Conservation (phyloP, 192 early-diverging fungal genomes). For the Umbelopsis sp. region DNA sequence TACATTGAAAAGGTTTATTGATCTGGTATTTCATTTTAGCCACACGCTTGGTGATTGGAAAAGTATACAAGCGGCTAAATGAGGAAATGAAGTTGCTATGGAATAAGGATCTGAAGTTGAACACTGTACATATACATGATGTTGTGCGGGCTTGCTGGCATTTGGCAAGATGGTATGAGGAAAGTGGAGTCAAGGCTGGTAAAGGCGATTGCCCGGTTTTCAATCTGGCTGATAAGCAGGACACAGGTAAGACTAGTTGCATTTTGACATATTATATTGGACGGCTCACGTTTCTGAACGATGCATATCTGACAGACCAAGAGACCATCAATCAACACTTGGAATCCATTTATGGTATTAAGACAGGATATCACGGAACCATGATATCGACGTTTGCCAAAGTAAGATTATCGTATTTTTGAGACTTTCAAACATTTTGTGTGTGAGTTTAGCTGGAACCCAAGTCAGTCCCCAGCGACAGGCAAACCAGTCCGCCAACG, state of each 20-base stretch:
- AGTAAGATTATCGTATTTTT: slow-evolving; percentile 44
- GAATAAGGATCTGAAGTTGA: slow-evolving; percentile 89
- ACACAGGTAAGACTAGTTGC: slow-evolving; percentile 68
- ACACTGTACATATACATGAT: slow-evolving; percentile 93
- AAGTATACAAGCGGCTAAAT: slow-evolving; percentile 78
- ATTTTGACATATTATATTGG: neutral
- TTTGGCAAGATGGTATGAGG: slow-evolving; percentile 55
- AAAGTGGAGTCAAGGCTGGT: slow-evolving; percentile 42
- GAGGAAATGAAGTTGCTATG: slow-evolving; percentile 95
- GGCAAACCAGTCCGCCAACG: no score
- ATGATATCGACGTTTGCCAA: slow-evolving; percentile 79
- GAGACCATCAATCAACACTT: slow-evolving; percentile 76
- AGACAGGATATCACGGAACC: slow-evolving; percentile 84
- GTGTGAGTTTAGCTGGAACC: slow-evolving; percentile 39
- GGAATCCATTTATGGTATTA: slow-evolving; percentile 73
- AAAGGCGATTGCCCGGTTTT: slow-evolving; percentile 59
- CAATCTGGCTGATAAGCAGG: slow-evolving; percentile 85
- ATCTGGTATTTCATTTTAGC: slow-evolving; percentile 49
- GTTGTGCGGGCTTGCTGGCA: slow-evolving; percentile 69
- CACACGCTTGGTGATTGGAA: slow-evolving; percentile 90
- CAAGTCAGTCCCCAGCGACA: slow-evolving; percentile 22
- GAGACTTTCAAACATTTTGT: slow-evolving; percentile 26
- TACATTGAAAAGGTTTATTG: neutral
- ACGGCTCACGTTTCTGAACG: neutral
- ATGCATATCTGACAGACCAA: slow-evolving; percentile 59